These are phyloP conservation scores for Nectriaceae sp. DNA, from an alignment of 2,329 filamentous ascomycete species.

Conservation along the genomic window DNA sequence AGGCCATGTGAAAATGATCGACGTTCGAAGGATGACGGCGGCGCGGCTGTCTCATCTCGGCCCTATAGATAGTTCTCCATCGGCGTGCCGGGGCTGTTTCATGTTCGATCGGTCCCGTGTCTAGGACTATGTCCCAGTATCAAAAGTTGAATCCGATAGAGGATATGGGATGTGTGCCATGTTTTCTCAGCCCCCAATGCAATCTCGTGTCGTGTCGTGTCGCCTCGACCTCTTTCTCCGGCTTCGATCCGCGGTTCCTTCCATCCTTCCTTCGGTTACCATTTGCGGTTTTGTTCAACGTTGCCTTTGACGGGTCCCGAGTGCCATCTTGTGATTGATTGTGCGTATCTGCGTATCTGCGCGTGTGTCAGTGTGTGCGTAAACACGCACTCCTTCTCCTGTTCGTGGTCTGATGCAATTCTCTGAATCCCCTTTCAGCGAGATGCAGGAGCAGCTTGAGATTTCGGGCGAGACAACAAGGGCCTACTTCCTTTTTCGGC, in stretches of 20 bases:
- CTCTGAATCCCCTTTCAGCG: slow-evolving; percentile 23
- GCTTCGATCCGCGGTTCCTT: neutral
- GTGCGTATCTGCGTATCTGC: neutral
- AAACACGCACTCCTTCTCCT: neutral
- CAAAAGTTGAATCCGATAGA: neutral
- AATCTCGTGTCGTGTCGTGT: neutral
- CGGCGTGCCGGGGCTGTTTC: slow-evolving; percentile 3
- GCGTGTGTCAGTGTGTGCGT: neutral
- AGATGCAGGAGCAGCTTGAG: slow-evolving; percentile 25
- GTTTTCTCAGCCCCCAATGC: slow-evolving; percentile 1
- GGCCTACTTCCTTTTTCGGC: slow-evolving; percentile 31
- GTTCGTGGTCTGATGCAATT: slow-evolving; percentile 25
- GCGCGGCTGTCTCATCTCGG: slow-evolving; percentile 14
- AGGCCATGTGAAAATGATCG: slow-evolving; percentile 3
- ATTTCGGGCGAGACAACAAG: slow-evolving; percentile 22
- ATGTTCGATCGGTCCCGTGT: slow-evolving; percentile 9
- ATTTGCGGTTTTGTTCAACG: neutral
- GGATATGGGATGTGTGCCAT: neutral
- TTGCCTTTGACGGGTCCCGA: neutral
- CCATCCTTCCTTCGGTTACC: neutral
- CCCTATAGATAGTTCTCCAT: slow-evolving; percentile 9
- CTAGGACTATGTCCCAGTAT: slow-evolving; percentile 5
- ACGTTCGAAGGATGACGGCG: neutral
- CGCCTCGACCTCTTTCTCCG: neutral
- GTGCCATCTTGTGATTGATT: neutral